A percentile compares a stretch with the other conserved stretches of the same genome.
phyloP scores from a whole-genome alignment of 2,329 filamentous ascomycete species.

The Hortaea sp. region DNA sequence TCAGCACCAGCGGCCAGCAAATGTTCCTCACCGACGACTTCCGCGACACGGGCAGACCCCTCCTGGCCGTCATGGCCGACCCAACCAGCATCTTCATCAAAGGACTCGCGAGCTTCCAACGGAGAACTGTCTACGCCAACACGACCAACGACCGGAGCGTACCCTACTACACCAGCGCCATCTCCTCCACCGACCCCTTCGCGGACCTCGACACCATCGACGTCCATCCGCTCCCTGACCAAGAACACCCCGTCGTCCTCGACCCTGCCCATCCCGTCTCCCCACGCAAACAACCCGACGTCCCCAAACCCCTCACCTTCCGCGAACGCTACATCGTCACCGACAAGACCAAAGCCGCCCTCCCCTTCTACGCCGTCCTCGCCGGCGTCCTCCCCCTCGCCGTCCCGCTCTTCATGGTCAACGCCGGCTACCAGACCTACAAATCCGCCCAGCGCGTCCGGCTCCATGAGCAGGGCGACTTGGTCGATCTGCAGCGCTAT shows the following conservation, averaged over 20 bases:
- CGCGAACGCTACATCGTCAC: slow-evolving; percentile 23
- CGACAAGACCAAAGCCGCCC: slow-evolving; percentile 43
- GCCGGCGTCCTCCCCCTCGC: slow-evolving; percentile 65
- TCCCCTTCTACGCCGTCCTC: slow-evolving; percentile 57
- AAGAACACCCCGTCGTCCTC: slow-evolving; percentile 56
- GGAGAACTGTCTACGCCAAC: slow-evolving; percentile 73
- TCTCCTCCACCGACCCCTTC: slow-evolving; percentile 70
- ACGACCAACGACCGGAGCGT: slow-evolving; percentile 77
- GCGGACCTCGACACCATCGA: slow-evolving; percentile 55
- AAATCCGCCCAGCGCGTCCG: slow-evolving; percentile 65
- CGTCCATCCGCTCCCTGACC: slow-evolving; percentile 64
- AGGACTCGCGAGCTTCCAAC: slow-evolving; percentile 64
- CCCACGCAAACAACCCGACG: slow-evolving; percentile 21
- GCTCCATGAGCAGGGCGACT: slow-evolving; percentile 56
- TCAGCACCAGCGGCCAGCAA: slow-evolving; percentile 77
- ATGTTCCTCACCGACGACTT: slow-evolving; percentile 82
- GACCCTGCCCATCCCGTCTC: slow-evolving; percentile 55
- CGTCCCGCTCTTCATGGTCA: slow-evolving; percentile 60
- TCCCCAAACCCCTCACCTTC: slow-evolving; percentile 9
- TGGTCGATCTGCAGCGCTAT: slow-evolving; percentile 62
- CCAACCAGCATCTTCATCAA: slow-evolving; percentile 76
- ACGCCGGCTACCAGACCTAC: slow-evolving; percentile 66
- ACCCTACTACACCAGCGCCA: slow-evolving; percentile 71
- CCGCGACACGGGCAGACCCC: slow-evolving; percentile 67
- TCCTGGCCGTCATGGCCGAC: slow-evolving; percentile 74